Conservation (phyloP, 768 basidiomycete genomes). For the Mycena metata region DNA sequence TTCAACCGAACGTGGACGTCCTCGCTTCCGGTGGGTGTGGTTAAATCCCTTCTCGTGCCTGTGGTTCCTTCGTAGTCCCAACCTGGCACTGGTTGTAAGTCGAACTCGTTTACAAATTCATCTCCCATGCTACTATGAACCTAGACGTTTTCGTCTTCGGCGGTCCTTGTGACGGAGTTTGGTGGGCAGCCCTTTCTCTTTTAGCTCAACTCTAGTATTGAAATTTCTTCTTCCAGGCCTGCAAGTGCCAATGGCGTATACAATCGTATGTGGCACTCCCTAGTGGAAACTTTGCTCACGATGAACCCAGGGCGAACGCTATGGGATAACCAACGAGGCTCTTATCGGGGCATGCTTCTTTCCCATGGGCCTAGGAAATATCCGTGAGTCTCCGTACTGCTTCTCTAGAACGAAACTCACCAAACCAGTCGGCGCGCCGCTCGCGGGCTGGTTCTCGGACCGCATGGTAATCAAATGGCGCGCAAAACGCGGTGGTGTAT, state of each 20-base stretch:
- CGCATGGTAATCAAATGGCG: conserved; percentile 52
- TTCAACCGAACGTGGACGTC: background rate
- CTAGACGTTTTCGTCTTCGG: conserved; percentile 50
- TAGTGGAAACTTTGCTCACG: background rate
- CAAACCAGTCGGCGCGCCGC: conserved; percentile 58
- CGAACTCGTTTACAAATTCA: background rate
- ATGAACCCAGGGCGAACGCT: conserved; percentile 63
- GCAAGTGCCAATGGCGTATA: conserved; percentile 74
- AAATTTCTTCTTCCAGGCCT: conserved; percentile 56
- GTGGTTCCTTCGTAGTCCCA: conserved; percentile 68
- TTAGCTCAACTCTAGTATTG: background rate
- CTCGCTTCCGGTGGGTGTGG: conserved; percentile 51
- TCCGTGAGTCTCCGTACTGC: conserved; percentile 54
- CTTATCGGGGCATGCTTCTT: conserved; percentile 72
- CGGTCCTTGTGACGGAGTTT: conserved; percentile 55
- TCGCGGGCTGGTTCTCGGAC: conserved; percentile 63
- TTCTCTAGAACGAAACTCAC: too few relatives aligned
- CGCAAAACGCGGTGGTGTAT: conserved; percentile 54
- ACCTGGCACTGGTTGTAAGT: conserved; percentile 67
- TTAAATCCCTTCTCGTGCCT: conserved; percentile 73
- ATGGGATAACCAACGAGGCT: conserved; percentile 68
- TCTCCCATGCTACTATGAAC: background rate
- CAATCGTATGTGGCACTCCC: conserved; percentile 61
- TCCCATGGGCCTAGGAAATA: conserved; percentile 71
- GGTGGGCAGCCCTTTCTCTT: conserved; percentile 45